Evolutionary conservation across 257 asterid genomes (phyloP), one percentile per base, ranked within the genome.

Genomic region (Penstemon barbatus): DNA sequence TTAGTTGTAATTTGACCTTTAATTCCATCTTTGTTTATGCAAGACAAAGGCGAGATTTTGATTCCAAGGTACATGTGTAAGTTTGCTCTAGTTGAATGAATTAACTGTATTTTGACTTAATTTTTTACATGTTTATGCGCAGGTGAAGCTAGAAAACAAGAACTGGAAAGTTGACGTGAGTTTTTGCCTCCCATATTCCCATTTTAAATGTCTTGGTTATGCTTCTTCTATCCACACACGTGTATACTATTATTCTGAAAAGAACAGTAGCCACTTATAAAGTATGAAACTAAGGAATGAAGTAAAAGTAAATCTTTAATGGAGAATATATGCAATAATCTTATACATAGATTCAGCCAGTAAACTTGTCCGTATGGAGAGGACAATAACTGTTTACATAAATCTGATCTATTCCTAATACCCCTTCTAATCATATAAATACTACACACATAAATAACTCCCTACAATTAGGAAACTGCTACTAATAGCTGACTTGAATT

Each of bases 101-200:
- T 67, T 19, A 46, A 43, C 45, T 8, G 37, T 57, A 12, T 73
- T 67, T 8, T 77, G 57, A 63, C 65, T 51, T 25, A 1, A 50
- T 63, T 63, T 61, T 61, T 63, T 64, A 6, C 19, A 59, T 76
- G 61, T 66, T 63, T 77, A 55, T 50, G 25, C 86, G 89, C 90
- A 91, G 99, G 97, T 89, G 78, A 94, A 85, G 81, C 92, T 89
- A 15, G 99, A 94, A 72, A 94, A 87, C 86, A 89, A 87, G 86
- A 85, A 77, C 56, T 89, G 99, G 99, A 90, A 84, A 86, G 83
- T 94, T 73, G 97, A 90, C 78, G 99, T 89, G 82, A 86, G 99
- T 81, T 63, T 71, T 65, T 42, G 33, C 40, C 8, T 54, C 74
- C 60, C 57, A 18, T 40, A 45, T 41, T 36, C 18, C 12, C 9